phyloP scores from a whole-genome alignment of 768 basidiomycete species.

The Cyclocybe cylindracea region DNA sequence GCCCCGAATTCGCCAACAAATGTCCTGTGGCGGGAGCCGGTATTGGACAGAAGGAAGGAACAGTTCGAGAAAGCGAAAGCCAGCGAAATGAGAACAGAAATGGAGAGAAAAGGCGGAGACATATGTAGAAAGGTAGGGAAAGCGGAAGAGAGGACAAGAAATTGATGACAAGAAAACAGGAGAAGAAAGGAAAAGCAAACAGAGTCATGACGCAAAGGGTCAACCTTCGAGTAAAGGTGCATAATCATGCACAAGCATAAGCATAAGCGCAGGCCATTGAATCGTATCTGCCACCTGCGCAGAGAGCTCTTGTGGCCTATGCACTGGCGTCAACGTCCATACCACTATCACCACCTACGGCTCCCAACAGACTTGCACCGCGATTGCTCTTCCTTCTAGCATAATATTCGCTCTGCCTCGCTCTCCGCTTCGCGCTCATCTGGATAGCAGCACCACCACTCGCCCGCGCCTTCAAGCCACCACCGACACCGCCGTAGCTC shows the following conservation, averaged over 20 bases:
- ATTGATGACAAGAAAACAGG: neutral
- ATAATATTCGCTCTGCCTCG: conserved; percentile 72
- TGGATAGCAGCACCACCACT: conserved; percentile 37
- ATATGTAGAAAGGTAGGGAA: neutral
- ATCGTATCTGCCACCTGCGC: neutral
- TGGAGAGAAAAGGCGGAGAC: conserved; percentile 1
- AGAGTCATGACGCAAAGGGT: neutral
- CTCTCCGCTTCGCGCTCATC: conserved; percentile 71
- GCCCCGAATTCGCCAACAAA: no score
- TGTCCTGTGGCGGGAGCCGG: no score
- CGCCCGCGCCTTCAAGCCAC: conserved; percentile 20
- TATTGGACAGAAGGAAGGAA: no score
- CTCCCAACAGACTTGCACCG: conserved; percentile 6
- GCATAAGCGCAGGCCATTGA: neutral
- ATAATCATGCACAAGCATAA: conserved; percentile 1
- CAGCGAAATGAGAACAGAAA: conserved; percentile 1
- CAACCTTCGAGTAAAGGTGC: neutral
- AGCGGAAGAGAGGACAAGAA: neutral
- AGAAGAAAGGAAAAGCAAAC: neutral
- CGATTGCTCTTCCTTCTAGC: conserved; percentile 53
- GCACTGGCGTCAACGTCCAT: neutral
- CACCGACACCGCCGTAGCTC: conserved; percentile 34
- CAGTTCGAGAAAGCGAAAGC: neutral
- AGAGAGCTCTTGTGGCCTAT: neutral
- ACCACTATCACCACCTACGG: neutral